Conservation (phyloP, 768 basidiomycete genomes). For the Coprinopsis marcescibilis region DNA sequence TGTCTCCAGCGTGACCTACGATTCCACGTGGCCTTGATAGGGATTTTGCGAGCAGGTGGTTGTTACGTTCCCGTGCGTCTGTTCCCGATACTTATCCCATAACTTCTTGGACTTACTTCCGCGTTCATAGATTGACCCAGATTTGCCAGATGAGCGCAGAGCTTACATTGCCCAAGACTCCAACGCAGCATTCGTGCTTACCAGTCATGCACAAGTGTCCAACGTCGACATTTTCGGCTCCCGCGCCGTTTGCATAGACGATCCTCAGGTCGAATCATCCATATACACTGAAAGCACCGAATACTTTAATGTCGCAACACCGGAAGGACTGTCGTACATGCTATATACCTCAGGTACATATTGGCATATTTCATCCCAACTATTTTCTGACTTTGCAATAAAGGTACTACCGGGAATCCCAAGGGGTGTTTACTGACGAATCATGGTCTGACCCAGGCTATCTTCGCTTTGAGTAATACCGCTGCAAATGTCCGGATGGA, state of each 20-base stretch:
- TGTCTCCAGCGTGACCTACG: constrained; percentile 36
- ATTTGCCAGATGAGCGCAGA: constrained; percentile 41
- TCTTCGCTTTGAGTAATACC: constrained; percentile 26
- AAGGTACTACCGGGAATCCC: constrained; percentile 47
- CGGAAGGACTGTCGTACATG: constrained; percentile 34
- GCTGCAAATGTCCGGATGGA: constrained; percentile 25
- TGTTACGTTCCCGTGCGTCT: constrained; percentile 45
- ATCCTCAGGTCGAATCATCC: constrained; percentile 18
- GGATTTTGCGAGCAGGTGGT: constrained; percentile 41
- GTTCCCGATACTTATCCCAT: not conserved
- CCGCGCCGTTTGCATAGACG: constrained; percentile 21
- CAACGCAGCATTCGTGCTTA: constrained; percentile 35
- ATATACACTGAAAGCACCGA: constrained; percentile 24
- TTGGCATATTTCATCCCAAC: not conserved
- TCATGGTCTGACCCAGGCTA: constrained; percentile 25
- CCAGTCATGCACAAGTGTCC: constrained; percentile 20
- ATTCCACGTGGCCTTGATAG: constrained; percentile 39
- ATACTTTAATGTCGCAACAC: constrained; percentile 23
- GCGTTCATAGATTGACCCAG: constrained; percentile 40
- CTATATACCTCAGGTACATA: constrained; percentile 44
- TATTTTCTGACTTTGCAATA: not conserved
- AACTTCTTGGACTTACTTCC: not conserved
- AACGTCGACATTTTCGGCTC: constrained; percentile 19
- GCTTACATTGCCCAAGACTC: constrained; percentile 39
- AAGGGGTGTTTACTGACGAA: constrained; percentile 43